Conservation (phyloP, 352 stramenopile species). For the Pythium graminicola region DNA sequence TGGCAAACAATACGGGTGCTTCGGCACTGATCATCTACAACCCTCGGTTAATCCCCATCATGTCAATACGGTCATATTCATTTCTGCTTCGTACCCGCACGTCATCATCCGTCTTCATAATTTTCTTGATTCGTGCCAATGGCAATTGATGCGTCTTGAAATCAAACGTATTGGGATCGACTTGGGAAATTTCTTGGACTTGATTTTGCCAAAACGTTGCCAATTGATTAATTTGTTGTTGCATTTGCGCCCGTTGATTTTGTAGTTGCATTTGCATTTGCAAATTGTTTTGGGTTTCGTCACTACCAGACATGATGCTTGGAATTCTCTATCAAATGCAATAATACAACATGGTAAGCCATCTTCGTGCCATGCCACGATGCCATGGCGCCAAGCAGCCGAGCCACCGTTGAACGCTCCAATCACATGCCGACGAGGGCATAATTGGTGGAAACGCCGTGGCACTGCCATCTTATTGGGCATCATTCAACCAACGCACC, state of each 20-base stretch:
- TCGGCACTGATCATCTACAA: slow-evolving; percentile 92
- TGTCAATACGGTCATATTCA: not conserved
- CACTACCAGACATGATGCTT: slow-evolving; percentile 47
- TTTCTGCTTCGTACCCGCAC: slow-evolving; percentile 41
- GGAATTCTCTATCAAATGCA: not conserved
- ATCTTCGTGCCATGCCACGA: slow-evolving; percentile 3
- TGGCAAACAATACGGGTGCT: slow-evolving; percentile 89
- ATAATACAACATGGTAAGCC: not conserved
- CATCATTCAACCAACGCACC: slow-evolving; percentile 22
- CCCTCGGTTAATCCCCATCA: not conserved
- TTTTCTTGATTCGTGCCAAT: slow-evolving; percentile 93
- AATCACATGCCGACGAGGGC: slow-evolving; percentile 33
- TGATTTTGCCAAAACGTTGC: slow-evolving; percentile 86
- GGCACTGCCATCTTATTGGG: slow-evolving; percentile 59
- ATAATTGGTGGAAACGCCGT: slow-evolving; percentile 74
- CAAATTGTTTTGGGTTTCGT: slow-evolving; percentile 54
- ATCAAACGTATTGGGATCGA: slow-evolving; percentile 78
- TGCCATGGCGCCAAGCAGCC: not conserved
- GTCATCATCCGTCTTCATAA: slow-evolving; percentile 95
- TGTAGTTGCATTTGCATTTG: slow-evolving; percentile 85
- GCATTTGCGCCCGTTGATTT: slow-evolving; percentile 82
- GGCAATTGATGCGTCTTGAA: slow-evolving; percentile 89
- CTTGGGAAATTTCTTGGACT: slow-evolving; percentile 84
- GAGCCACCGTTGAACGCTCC: slow-evolving; percentile 22
- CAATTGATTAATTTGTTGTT: slow-evolving; percentile 81